A percentile compares a stretch with the other conserved stretches of the same genome.
phyloP scores from a whole-genome alignment of 345 rosid genomes.

The Excoecaria agallocha region DNA sequence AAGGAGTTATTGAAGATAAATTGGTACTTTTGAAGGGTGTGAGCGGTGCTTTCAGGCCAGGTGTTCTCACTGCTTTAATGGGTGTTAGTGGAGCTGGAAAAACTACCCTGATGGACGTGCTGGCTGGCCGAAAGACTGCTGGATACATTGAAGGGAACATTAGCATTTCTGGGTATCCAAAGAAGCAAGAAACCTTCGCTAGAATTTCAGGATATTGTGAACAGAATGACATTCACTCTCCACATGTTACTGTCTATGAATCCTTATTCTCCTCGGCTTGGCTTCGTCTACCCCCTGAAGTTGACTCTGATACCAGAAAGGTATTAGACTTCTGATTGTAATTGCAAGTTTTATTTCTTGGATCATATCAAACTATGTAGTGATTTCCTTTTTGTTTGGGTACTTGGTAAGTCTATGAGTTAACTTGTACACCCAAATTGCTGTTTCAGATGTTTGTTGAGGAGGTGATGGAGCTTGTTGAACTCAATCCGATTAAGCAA shows the following conservation, averaged over 20 bases:
- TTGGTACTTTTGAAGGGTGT: constrained; percentile 68
- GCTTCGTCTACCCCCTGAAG: constrained; percentile 57
- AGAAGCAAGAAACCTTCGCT: no score
- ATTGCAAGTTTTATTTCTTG: background rate
- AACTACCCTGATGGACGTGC: constrained; percentile 84
- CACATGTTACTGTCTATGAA: no score
- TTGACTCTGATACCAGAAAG: constrained; percentile 52
- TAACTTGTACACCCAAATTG: background rate
- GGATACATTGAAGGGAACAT: constrained; percentile 68
- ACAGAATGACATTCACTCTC: no score
- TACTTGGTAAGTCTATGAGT: background rate
- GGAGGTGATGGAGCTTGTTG: constrained; percentile 92
- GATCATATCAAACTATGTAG: background rate
- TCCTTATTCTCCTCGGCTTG: no score
- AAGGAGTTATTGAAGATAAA: constrained; percentile 54
- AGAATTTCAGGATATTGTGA: no score
- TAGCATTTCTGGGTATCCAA: no score
- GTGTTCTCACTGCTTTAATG: constrained; percentile 79
- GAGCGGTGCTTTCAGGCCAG: constrained; percentile 80
- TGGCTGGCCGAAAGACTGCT: constrained; percentile 84
- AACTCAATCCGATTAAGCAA: constrained; percentile 52
- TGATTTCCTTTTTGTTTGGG: background rate
- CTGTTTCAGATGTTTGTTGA: constrained; percentile 37
- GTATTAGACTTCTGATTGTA: constrained; percentile 26
- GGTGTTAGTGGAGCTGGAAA: constrained; percentile 86